Percentiles rank a stretch among this genome's conserved stretches.
Evolutionary conservation across 805 yeast genomes (phyloP).

Genomic region (Clavispora vitiphila): DNA sequence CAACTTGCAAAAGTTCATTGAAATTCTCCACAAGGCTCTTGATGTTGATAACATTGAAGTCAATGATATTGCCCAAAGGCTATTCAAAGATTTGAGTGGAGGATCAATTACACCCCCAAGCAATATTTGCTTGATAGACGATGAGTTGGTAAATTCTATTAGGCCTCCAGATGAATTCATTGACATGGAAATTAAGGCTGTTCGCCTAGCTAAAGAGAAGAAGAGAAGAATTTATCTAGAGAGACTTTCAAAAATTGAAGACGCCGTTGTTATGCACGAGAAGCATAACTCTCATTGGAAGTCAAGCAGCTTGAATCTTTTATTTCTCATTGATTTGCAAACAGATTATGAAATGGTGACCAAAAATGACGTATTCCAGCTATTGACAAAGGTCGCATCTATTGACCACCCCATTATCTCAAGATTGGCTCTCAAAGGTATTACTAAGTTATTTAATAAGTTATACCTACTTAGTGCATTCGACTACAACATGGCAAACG

Average conservation of each 20-base stretch:
- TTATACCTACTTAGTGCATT: conserved; percentile 40
- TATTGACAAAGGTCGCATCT: conserved; percentile 44
- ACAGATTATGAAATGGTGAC: conserved; percentile 46
- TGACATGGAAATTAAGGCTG: conserved; percentile 53
- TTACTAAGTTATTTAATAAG: conserved; percentile 42
- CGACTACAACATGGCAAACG: conserved; percentile 43
- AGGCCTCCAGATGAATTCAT: conserved; percentile 59
- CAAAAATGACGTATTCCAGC: conserved; percentile 32
- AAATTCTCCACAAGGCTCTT: conserved; percentile 50
- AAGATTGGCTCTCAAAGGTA: conserved; percentile 54
- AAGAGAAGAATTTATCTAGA: conserved; percentile 45
- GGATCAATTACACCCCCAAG: conserved; percentile 30
- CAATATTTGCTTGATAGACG: conserved; percentile 46
- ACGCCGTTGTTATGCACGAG: conserved; percentile 23
- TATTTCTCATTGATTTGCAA: conserved; percentile 49
- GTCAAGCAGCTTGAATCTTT: conserved; percentile 42
- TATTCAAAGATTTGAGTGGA: conserved; percentile 34
- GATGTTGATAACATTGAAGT: conserved; percentile 53
- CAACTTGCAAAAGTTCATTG: conserved; percentile 44
- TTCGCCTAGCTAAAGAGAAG: conserved; percentile 56
- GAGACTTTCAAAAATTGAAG: conserved; percentile 40
- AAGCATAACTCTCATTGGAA: conserved; percentile 51
- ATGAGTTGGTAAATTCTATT: conserved; percentile 37
- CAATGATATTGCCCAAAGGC: conserved; percentile 46
- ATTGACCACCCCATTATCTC: conserved; percentile 69